Evolutionary conservation across 345 rosid genomes (phyloP).

Genomic region (Gossypium bickii): DNA sequence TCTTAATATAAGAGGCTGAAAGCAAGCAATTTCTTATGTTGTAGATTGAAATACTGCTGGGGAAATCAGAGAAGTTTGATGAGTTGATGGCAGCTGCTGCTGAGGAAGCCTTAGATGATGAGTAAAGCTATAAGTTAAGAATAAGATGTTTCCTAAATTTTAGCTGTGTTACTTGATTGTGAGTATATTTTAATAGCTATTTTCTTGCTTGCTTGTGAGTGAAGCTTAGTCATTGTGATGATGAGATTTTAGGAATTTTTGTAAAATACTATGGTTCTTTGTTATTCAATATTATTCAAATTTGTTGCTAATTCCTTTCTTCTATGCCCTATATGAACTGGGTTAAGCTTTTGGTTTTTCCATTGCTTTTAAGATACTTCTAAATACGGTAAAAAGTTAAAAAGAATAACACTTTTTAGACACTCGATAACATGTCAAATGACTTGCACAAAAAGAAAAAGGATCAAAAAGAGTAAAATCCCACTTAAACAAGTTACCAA

Average conservation of each 20-base stretch:
- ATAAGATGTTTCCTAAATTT: constrained; percentile 11
- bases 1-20: constrained; percentile 4
- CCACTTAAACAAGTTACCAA: not conserved
- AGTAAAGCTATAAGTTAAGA: constrained; percentile 35
- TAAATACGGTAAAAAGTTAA: not conserved
- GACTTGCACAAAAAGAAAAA: too few species aligned
- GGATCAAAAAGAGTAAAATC: too few species aligned
- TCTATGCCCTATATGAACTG: not conserved
- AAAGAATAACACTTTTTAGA: not conserved
- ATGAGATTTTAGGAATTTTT: constrained; percentile 19
- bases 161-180: constrained; percentile 11
- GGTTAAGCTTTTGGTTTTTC: too few species aligned
- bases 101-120: constrained; percentile 44
- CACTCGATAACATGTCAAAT: not conserved
- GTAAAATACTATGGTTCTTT: constrained; percentile 15
- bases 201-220: constrained; percentile 11
- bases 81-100: constrained; percentile 69
- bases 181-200: constrained; percentile 4
- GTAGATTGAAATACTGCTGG: constrained; percentile 61
- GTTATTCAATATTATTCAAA: constrained; percentile 26
- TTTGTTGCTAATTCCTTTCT: constrained; percentile 11
- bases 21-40: not conserved
- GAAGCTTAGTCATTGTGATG: constrained; percentile 13
- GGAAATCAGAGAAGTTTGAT: constrained; percentile 65
- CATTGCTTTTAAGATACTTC: too few species aligned